Base-by-base conservation (phyloP, 768 basidiomycete species). In the Fomitopsis serialis region DNA sequence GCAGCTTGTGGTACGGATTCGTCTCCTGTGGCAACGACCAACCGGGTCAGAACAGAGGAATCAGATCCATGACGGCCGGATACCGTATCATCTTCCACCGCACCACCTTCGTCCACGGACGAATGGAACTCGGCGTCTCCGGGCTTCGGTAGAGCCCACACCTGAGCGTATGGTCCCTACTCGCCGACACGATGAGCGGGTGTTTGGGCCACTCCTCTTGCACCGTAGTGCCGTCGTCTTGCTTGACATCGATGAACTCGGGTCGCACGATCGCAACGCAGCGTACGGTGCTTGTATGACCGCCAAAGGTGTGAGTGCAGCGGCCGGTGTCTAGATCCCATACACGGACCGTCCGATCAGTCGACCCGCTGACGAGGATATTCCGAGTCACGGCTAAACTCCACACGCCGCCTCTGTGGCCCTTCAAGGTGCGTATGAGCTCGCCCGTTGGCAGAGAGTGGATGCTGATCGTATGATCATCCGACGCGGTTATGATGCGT, bases 181-280 rank as follows among this genome's bases (percentile, higher is more conserved):
- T 84, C 22, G 85, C 83, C 2, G 83, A 86, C 29, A 85, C 84
- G 46, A 85, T 79, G 62, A 83, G 66, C n/a, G 84, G 78, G 53
- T 76, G 79, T 48, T 83, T 81, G 29, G 85, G 85, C 71, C 80
- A 76, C 54, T 78, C 84, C 67, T 90, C 85, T 60, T 78, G 81
- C 43, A 83, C 72, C 42, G 77, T 68, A 4, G 84, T 83, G 13
- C 73, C 68, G 50, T 84, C 82, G 21, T 74, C 72, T 15, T 35
- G 15, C 63, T 85, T 82, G 15, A 85, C 77, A 54, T 86, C 83
- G 4, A 92, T 75, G 76, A 80, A 77, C 61, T 92, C 91, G 0
- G 94, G 93, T 63, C 92, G 89, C 50, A 96, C 88, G 58, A 97
- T 93, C 46, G 92, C 87, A 5, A 97, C 75, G 69, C 94, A 95